Evolutionary conservation across 2,329 filamentous ascomycete species (phyloP).

Genomic region (Penicillium thymicola): DNA sequence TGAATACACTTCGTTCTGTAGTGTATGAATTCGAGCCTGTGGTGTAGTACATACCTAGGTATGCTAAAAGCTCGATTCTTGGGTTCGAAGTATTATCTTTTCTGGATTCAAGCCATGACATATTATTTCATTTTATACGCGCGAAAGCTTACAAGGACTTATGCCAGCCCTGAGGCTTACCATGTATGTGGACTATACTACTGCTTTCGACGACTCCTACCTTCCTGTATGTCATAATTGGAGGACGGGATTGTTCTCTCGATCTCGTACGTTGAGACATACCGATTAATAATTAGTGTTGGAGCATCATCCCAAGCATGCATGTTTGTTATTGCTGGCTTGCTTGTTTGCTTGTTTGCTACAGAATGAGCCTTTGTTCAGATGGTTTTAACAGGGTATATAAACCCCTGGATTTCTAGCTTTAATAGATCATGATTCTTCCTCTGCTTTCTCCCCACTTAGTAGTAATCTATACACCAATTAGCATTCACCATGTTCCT

Average conservation of each 20-base stretch:
- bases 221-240: background rate
- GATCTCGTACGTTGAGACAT: background rate
- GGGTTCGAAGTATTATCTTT: background rate
- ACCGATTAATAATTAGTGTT: background rate
- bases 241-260: background rate
- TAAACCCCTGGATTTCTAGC: no score
- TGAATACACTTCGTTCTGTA: constrained; percentile 23
- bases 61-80: background rate
- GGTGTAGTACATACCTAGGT: background rate
- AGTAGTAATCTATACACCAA: background rate
- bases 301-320: no score
- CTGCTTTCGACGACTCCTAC: background rate
- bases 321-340: no score
- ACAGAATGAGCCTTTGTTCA: no score
- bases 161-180: no score
- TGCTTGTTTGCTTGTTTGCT: no score
- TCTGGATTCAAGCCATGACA: background rate
- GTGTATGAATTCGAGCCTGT: background rate
- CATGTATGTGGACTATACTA: background rate
- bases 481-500: background rate
- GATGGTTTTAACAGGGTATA: no score
- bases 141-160: background rate
- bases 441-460: no score
- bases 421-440: no score
- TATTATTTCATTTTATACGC: background rate